A percentile compares a stretch with the other conserved stretches of the same genome.
These are phyloP conservation scores for Esteya vermicola DNA, from an alignment of 2,329 filamentous ascomycete genomes.

Conservation along the genomic window DNA sequence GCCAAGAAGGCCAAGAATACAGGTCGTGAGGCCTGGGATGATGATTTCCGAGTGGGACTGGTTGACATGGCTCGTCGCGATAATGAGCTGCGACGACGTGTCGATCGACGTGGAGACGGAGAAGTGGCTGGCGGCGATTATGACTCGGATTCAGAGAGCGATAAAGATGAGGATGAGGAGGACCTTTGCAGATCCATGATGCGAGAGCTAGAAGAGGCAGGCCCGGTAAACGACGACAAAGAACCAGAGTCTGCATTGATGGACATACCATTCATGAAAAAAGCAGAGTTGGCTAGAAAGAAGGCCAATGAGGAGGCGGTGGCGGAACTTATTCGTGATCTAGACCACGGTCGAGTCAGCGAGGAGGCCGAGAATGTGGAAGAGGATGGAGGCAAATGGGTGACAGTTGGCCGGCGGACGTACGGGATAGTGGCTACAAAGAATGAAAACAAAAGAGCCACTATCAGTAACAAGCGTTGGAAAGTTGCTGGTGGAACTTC, in stretches of 20 bases:
- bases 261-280: slow-evolving; percentile 89
- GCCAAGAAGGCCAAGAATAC: slow-evolving; percentile 70
- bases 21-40: slow-evolving; percentile 75
- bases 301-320: slow-evolving; percentile 69
- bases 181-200: slow-evolving; percentile 34
- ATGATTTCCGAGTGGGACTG: slow-evolving; percentile 64
- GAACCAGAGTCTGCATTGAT: slow-evolving; percentile 53
- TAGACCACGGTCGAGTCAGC: slow-evolving; percentile 28
- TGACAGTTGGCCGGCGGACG: slow-evolving; percentile 8
- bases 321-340: slow-evolving; percentile 53
- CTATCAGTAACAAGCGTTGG: too few species aligned
- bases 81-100: slow-evolving; percentile 65
- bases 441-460: neutral
- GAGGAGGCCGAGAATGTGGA: slow-evolving; percentile 8
- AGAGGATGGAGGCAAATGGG: slow-evolving; percentile 4
- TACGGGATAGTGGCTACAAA: slow-evolving; percentile 4
- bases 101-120: slow-evolving; percentile 49
- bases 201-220: slow-evolving; percentile 28
- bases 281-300: slow-evolving; percentile 65
- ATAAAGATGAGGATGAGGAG: slow-evolving; percentile 40
- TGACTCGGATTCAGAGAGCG: slow-evolving; percentile 28
- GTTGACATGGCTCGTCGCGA: slow-evolving; percentile 70
- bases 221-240: slow-evolving; percentile 22
- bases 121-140: slow-evolving; percentile 8
- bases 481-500: too few species aligned